Percentiles rank a stretch among this genome's conserved stretches.
Evolutionary conservation across 768 basidiomycete genomes (phyloP).

Genomic region (Pisolithus albus): DNA sequence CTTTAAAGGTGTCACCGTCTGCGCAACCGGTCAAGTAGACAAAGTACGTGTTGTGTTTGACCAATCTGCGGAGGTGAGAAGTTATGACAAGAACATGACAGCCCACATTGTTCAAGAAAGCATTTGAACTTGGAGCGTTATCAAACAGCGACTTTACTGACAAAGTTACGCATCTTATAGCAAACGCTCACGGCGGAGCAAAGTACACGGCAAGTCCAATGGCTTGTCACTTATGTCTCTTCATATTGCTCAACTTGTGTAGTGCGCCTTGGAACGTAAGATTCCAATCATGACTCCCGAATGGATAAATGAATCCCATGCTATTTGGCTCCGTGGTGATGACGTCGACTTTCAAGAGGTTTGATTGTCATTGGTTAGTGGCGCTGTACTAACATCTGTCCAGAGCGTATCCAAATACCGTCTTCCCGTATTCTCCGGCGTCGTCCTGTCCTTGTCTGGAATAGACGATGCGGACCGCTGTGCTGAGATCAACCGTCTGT

Average conservation of each 20-base stretch:
- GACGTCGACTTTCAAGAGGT: slow-evolving; percentile 68
- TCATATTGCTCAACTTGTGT: slow-evolving; percentile 1
- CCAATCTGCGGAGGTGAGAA: not conserved
- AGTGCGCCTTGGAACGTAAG: slow-evolving; percentile 80
- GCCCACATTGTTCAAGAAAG: slow-evolving; percentile 69
- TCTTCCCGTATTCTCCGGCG: slow-evolving; percentile 65
- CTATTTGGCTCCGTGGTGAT: slow-evolving; percentile 72
- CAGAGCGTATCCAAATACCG: slow-evolving; percentile 57
- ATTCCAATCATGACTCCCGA: slow-evolving; percentile 73
- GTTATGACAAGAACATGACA: slow-evolving; percentile 22
- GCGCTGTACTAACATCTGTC: not conserved
- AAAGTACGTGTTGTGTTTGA: slow-evolving; percentile 45
- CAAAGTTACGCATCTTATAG: slow-evolving; percentile 82
- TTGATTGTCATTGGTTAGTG: not conserved
- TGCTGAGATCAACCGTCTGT: slow-evolving; percentile 53
- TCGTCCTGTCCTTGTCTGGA: slow-evolving; percentile 71
- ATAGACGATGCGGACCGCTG: slow-evolving; percentile 57
- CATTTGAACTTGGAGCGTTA: slow-evolving; percentile 72
- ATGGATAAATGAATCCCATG: slow-evolving; percentile 71
- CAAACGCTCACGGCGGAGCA: slow-evolving; percentile 69
- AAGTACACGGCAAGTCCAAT: slow-evolving; percentile 66
- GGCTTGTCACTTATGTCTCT: not conserved
- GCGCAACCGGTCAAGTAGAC: slow-evolving; percentile 72
- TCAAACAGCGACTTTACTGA: slow-evolving; percentile 71
- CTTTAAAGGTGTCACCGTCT: slow-evolving; percentile 57